phyloP scores from a whole-genome alignment of 2,329 filamentous ascomycete genomes.

The Cercospora sesami region DNA sequence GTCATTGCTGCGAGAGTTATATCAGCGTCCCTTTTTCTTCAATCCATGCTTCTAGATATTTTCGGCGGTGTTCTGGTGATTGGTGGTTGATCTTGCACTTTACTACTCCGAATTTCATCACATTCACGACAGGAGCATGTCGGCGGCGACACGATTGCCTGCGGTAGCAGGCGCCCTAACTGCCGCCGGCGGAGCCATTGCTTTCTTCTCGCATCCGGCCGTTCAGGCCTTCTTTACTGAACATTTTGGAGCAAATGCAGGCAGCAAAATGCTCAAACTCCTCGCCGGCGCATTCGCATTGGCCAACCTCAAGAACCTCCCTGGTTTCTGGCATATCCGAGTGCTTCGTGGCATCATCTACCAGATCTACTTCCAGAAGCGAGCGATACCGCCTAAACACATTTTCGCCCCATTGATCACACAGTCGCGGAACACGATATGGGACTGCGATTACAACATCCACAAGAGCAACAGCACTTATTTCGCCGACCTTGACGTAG shows the following conservation, averaged over 20 bases:
- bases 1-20: background rate
- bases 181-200: slow-evolving; percentile 28
- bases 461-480: slow-evolving; percentile 85
- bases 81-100: background rate
- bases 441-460: slow-evolving; percentile 83
- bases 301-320: slow-evolving; percentile 71
- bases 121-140: slow-evolving; percentile 29
- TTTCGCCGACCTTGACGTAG: slow-evolving; percentile 81
- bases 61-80: background rate
- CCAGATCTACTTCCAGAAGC: slow-evolving; percentile 47
- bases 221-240: slow-evolving; percentile 32
- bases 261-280: slow-evolving; percentile 28
- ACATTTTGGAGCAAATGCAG: slow-evolving; percentile 27
- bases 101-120: slow-evolving; percentile 3
- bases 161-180: slow-evolving; percentile 34
- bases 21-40: background rate
- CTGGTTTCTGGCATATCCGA: slow-evolving; percentile 70
- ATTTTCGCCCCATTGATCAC: slow-evolving; percentile 73
- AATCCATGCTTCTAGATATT: background rate
- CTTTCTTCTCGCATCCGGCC: slow-evolving; percentile 31
- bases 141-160: slow-evolving; percentile 35
- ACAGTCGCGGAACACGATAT: slow-evolving; percentile 64
- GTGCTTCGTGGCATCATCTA: slow-evolving; percentile 50
- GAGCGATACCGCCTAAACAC: slow-evolving; percentile 54
- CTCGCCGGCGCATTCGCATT: slow-evolving; percentile 50